Conservation (phyloP, 2,329 filamentous ascomycete genomes). For the Madurella fahalii region DNA sequence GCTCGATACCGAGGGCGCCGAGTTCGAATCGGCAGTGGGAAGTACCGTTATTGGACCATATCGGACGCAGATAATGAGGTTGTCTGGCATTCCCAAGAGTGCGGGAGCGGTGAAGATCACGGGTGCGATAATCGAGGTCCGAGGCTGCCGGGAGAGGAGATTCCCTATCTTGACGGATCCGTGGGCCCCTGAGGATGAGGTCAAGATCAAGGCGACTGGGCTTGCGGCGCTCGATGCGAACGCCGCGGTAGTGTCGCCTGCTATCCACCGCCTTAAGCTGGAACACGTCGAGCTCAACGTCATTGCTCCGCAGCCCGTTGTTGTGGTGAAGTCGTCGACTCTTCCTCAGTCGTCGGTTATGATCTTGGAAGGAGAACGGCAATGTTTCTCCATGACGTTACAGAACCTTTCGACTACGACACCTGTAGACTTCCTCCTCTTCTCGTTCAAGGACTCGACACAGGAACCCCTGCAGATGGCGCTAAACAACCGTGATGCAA, state of each 20-base stretch:
- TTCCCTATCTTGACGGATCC: slow-evolving; percentile 79
- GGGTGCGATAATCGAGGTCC: slow-evolving; percentile 75
- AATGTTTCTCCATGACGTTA: slow-evolving; percentile 72
- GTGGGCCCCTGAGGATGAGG: slow-evolving; percentile 66
- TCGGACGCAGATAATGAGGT: slow-evolving; percentile 70
- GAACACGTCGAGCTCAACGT: slow-evolving; percentile 63
- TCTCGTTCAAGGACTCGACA: slow-evolving; percentile 87
- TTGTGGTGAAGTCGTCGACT: slow-evolving; percentile 71
- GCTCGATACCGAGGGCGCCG: slow-evolving; percentile 68
- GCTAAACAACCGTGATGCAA: slow-evolving; percentile 70
- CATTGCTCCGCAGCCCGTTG: slow-evolving; percentile 71
- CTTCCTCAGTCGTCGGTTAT: slow-evolving; percentile 82
- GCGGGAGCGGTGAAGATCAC: slow-evolving; percentile 68
- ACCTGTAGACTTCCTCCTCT: slow-evolving; percentile 76
- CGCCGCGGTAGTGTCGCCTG: slow-evolving; percentile 36
- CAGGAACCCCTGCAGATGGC: slow-evolving; percentile 72
- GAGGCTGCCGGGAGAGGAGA: slow-evolving; percentile 73
- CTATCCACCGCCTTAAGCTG: slow-evolving; percentile 38
- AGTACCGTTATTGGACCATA: slow-evolving; percentile 73
- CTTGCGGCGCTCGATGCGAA: slow-evolving; percentile 53
- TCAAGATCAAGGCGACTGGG: slow-evolving; percentile 74
- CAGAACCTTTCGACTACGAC: slow-evolving; percentile 69
- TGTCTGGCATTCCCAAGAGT: slow-evolving; percentile 63
- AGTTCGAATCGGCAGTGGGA: slow-evolving; percentile 63
- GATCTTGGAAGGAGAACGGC: slow-evolving; percentile 86